Conservation (phyloP, 805 yeast genomes). For the Tetrapisispora arboricola region DNA sequence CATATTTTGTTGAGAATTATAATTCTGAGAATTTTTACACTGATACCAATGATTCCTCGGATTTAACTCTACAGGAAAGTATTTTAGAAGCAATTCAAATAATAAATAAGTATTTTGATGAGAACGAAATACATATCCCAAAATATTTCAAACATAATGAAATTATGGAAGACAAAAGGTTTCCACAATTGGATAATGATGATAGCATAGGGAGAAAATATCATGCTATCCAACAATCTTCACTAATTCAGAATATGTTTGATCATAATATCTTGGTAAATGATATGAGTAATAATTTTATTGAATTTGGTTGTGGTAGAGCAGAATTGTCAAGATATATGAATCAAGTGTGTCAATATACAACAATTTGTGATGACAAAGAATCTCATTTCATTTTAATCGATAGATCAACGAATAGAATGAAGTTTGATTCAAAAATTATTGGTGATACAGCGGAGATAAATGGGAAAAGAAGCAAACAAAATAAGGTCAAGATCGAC, state of each 20-base stretch:
- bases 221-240: conserved; percentile 76
- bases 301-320: conserved; percentile 89
- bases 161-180: conserved; percentile 31
- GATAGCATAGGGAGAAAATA: conserved; percentile 39
- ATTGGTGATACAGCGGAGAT: conserved; percentile 37
- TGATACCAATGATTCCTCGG: conserved; percentile 1
- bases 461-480: not conserved
- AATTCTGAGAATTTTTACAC: conserved; percentile 26
- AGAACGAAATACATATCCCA: not conserved
- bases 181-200: conserved; percentile 31
- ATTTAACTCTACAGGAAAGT: conserved; percentile 7
- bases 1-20: conserved; percentile 42
- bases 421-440: conserved; percentile 70
- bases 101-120: not conserved
- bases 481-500: conserved; percentile 2
- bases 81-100: conserved; percentile 8
- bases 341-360: conserved; percentile 14
- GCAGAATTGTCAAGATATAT: conserved; percentile 71
- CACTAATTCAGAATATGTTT: conserved; percentile 60
- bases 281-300: conserved; percentile 27
- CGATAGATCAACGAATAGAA: conserved; percentile 67
- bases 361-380: not conserved
- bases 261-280: conserved; percentile 30
- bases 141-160: conserved; percentile 2
- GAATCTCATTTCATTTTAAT: conserved; percentile 43